Conservation (phyloP, 305 asterid species). For the Ruellia speciosa region DNA sequence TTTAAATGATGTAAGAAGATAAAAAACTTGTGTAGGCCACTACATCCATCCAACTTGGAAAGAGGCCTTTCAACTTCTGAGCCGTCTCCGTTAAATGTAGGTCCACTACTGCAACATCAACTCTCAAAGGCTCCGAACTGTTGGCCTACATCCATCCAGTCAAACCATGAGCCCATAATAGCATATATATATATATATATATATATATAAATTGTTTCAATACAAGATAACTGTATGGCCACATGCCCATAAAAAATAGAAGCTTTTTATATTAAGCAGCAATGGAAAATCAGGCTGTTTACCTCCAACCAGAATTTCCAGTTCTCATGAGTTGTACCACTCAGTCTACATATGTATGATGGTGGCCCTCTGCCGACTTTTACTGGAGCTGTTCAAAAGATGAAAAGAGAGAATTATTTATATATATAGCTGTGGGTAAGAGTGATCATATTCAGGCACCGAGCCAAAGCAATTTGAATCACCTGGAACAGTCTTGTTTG, state of each 20-base stretch:
- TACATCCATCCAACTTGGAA: slow-evolving; percentile 85
- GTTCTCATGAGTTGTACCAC: slow-evolving; percentile 64
- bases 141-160: slow-evolving; percentile 41
- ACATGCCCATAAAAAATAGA: not conserved
- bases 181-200: not conserved
- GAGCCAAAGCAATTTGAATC: slow-evolving; percentile 20
- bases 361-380: slow-evolving; percentile 57
- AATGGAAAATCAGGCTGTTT: slow-evolving; percentile 7
- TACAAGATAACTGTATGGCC: not conserved
- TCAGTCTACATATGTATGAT: slow-evolving; percentile 70
- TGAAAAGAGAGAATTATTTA: slow-evolving; percentile 8
- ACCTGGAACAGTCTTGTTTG: slow-evolving; percentile 73
- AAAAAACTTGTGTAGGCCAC: slow-evolving; percentile 67
- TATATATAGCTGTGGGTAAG: not conserved
- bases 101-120: slow-evolving; percentile 72
- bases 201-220: not conserved
- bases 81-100: slow-evolving; percentile 46
- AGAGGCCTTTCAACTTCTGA: slow-evolving; percentile 64
- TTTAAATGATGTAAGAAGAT: slow-evolving; percentile 57
- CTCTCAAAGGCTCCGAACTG: slow-evolving; percentile 51
- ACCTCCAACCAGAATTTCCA: slow-evolving; percentile 99
- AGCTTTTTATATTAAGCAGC: too few relatives aligned
- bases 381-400: slow-evolving; percentile 58
- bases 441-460: not conserved
- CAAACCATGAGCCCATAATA: too few relatives aligned